Evolutionary conservation across 257 asterid genomes (phyloP).

Genomic region (Nicotiana otophora): DNA sequence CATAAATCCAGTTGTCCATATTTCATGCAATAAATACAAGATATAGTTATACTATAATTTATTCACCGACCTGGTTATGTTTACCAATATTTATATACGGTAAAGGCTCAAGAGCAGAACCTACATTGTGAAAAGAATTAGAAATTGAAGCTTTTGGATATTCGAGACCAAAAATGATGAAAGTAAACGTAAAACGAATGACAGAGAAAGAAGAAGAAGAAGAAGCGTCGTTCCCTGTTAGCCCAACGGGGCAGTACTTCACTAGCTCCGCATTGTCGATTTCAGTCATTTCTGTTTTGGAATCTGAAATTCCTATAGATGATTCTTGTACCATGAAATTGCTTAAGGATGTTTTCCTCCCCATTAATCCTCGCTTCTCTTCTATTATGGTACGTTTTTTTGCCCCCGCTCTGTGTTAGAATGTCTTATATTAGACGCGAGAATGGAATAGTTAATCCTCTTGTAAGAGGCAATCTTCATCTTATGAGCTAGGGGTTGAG

Average conservation of each 20-base stretch:
- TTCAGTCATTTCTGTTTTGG: slow-evolving; percentile 28
- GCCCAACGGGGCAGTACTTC: slow-evolving; percentile 38
- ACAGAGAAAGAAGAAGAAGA: slow-evolving; percentile 8
- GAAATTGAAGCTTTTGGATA: neutral
- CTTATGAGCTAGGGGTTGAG: neutral
- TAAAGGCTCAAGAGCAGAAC: neutral
- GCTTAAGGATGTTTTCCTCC: slow-evolving; percentile 26
- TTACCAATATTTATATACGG: neutral
- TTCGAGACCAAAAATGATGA: neutral
- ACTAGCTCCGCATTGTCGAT: slow-evolving; percentile 28
- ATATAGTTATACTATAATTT: neutral
- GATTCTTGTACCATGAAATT: slow-evolving; percentile 13
- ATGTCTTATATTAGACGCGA: neutral
- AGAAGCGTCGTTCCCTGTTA: slow-evolving; percentile 14
- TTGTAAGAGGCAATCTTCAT: neutral
- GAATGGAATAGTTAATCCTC: neutral
- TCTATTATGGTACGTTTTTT: slow-evolving; percentile 35
- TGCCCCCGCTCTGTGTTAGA: neutral
- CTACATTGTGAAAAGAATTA: neutral
- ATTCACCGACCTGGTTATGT: neutral
- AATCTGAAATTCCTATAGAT: slow-evolving; percentile 24
- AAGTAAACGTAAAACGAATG: neutral
- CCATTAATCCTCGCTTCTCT: slow-evolving; percentile 37
- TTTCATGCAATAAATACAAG: neutral
- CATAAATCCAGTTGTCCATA: neutral